These are phyloP conservation scores for Phylloporus rhodoxanthus DNA, from an alignment of 768 basidiomycete species.

Conservation along the genomic window DNA sequence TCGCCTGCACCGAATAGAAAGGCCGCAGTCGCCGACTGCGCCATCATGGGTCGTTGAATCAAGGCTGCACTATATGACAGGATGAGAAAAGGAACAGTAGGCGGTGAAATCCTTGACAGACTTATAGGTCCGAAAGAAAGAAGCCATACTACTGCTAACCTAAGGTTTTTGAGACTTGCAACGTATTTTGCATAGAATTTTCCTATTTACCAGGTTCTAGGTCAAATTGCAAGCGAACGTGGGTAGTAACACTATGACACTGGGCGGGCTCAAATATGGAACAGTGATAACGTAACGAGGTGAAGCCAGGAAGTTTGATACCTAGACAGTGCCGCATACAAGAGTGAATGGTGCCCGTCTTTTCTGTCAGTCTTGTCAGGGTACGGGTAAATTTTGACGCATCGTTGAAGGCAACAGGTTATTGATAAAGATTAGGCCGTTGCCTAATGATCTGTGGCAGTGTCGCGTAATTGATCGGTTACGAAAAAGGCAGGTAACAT, in stretches of 20 bases:
- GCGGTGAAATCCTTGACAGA: constrained; percentile 14
- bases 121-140: constrained; percentile 41
- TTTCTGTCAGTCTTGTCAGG: too few relatives aligned
- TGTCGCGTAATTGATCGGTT: constrained; percentile 24
- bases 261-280: neutral
- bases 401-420: too few relatives aligned
- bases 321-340: too few relatives aligned
- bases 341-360: too few relatives aligned
- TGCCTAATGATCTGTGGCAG: too few relatives aligned
- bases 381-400: too few relatives aligned
- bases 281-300: too few relatives aligned
- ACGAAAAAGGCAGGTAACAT: constrained; percentile 26
- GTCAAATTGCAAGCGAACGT: neutral
- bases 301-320: too few relatives aligned
- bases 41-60: constrained; percentile 53
- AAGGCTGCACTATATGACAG: constrained; percentile 47
- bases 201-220: neutral
- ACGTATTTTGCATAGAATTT: neutral
- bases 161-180: neutral
- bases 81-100: constrained; percentile 3
- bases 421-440: too few relatives aligned
- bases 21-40: constrained; percentile 60
- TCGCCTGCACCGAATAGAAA: constrained; percentile 72
- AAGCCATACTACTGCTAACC: constrained; percentile 33
- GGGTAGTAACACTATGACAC: neutral